Conservation (phyloP, 306 rosid genomes). For the Macrotyloma uniflorum region DNA sequence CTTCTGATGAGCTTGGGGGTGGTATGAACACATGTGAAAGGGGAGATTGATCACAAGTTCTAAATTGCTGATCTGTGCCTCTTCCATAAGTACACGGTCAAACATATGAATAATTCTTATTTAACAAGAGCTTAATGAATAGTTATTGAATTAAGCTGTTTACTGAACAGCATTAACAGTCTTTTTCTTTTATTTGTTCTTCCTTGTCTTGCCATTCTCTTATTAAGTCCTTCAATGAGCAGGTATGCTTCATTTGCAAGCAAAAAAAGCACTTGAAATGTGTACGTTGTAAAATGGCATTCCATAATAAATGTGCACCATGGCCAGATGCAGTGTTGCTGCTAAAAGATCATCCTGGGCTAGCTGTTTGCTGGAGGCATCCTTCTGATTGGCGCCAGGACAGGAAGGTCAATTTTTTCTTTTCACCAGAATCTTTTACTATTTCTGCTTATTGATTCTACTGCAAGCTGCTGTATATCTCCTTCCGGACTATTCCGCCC, state of each 20-base stretch:
- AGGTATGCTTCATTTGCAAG: conserved; percentile 86
- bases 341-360: conserved; percentile 55
- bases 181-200: not conserved
- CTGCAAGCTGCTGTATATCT: conserved; percentile 6
- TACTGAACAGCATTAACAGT: not conserved
- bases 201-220: not conserved
- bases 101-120: not conserved
- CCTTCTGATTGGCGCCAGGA: conserved; percentile 75
- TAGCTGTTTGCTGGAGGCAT: conserved; percentile 92
- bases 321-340: conserved; percentile 75
- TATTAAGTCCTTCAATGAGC: conserved; percentile 31
- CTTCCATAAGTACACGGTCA: not conserved
- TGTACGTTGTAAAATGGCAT: conserved; percentile 66
- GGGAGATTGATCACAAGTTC: not conserved
- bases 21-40: not conserved
- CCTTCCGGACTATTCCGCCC: not conserved
- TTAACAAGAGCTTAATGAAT: not conserved
- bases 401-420: conserved; percentile 80
- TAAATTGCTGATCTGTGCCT: not conserved
- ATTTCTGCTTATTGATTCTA: not conserved
- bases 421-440: conserved; percentile 51
- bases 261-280: conserved; percentile 66
- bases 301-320: conserved; percentile 79
- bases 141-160: not conserved
- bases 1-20: conserved; percentile 14